phyloP scores from a whole-genome alignment of 1,284 basidiomycete genomes.

The Mycena citricolor region DNA sequence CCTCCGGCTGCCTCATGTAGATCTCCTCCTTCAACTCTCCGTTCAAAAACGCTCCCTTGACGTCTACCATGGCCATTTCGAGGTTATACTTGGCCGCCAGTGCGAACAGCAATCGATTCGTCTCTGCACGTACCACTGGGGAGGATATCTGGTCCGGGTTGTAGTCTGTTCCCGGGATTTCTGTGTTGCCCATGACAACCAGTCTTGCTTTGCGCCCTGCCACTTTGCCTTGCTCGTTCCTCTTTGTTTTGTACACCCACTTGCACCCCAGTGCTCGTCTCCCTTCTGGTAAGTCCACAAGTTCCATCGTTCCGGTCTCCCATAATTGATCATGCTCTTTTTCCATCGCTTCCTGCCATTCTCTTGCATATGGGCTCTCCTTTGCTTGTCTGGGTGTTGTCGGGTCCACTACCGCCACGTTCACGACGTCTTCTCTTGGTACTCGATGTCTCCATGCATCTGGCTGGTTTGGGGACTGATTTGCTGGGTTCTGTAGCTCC shows the following conservation, averaged over 20 bases:
- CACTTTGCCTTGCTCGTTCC: conserved; percentile 2
- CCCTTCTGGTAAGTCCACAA: conserved; percentile 4
- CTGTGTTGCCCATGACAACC: conserved; percentile 8
- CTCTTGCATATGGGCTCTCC: conserved; percentile 1
- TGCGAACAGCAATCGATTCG: conserved; percentile 36
- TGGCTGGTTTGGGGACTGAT: conserved; percentile 6
- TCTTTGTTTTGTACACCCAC: conserved; percentile 15
- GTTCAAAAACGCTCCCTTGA: conserved; percentile 39
- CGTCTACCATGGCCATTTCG: conserved; percentile 37
- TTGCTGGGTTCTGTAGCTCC: conserved; percentile 5
- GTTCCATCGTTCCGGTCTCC: conserved; percentile 6
- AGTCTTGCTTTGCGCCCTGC: conserved; percentile 8
- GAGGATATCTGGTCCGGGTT: conserved; percentile 40
- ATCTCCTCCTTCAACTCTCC: conserved; percentile 35
- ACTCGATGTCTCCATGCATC: conserved; percentile 10
- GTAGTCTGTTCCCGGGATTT: conserved; percentile 13
- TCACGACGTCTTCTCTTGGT: conserved; percentile 1
- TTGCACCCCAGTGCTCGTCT: conserved; percentile 8
- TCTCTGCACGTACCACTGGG: conserved; percentile 37
- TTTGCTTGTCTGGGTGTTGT: conserved; percentile 1
- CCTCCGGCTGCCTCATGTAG: conserved; percentile 36
- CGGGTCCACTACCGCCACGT: conserved; percentile 4
- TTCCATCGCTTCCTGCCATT: conserved; percentile 24
- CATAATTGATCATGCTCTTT: conserved; percentile 17
- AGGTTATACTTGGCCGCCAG: conserved; percentile 31